A percentile compares a stretch with the other conserved stretches of the same genome.
phyloP scores from a whole-genome alignment of 257 asterid species.

The Primulina tabacum region DNA sequence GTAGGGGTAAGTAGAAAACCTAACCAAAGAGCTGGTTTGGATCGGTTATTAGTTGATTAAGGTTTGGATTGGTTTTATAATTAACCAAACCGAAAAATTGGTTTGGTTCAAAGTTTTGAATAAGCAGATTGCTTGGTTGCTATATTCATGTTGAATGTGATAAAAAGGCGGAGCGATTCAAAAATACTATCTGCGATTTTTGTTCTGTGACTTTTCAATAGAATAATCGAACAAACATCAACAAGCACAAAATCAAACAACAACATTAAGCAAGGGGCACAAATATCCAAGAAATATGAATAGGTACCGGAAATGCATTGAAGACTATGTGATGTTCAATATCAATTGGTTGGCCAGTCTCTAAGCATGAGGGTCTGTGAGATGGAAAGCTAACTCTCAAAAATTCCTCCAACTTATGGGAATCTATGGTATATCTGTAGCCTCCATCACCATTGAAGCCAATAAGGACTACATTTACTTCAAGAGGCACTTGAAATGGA shows the following conservation, averaged over 20 bases:
- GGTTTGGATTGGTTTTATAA: no score
- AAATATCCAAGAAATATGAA: conserved; percentile 16
- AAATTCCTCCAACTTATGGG: conserved; percentile 86
- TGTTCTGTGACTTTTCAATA: not conserved
- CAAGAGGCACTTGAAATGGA: conserved; percentile 99
- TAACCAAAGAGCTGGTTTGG: no score
- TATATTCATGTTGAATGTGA: not conserved
- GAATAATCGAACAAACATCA: not conserved
- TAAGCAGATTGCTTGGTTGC: not conserved
- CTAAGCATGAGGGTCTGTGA: conserved; percentile 91
- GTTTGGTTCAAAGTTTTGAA: no score
- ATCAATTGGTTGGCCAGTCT: conserved; percentile 96
- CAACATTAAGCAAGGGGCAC: conserved; percentile 16
- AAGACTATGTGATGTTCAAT: conserved; percentile 92
- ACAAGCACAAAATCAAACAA: conserved; percentile 8
- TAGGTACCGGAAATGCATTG: conserved; percentile 71
- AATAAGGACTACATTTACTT: conserved; percentile 86
- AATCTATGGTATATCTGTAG: conserved; percentile 70
- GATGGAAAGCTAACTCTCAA: conserved; percentile 79
- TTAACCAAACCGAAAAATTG: no score
- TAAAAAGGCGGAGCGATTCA: not conserved
- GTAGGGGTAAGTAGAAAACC: no score
- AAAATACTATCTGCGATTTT: conserved; percentile 16
- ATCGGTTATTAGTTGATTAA: no score
- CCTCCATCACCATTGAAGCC: conserved; percentile 96